These are phyloP conservation scores for Yamadazyma scolyti DNA, from an alignment of 805 yeast genomes.

Conservation along the genomic window DNA sequence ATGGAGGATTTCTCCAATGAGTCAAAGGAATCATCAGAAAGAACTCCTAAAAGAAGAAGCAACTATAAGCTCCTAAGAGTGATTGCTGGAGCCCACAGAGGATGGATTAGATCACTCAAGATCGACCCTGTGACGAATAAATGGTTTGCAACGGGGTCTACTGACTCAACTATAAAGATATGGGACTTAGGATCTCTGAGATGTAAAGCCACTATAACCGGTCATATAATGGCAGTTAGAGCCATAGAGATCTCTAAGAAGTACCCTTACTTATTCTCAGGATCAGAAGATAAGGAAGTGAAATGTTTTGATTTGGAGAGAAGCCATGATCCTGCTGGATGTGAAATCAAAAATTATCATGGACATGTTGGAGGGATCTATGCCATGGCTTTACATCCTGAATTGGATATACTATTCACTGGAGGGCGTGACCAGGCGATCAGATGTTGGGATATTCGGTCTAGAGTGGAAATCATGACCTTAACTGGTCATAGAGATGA, in stretches of 20 bases:
- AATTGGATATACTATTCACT: constrained; percentile 74
- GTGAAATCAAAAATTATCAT: constrained; percentile 75
- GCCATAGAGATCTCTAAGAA: constrained; percentile 67
- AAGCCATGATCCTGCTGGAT: constrained; percentile 53
- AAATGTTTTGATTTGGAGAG: constrained; percentile 96
- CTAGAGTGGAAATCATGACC: constrained; percentile 69
- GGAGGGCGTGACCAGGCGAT: constrained; percentile 89
- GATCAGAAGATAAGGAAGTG: constrained; percentile 89
- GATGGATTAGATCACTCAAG: constrained; percentile 84
- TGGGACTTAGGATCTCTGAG: constrained; percentile 83
- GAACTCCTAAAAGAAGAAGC: too few relatives aligned
- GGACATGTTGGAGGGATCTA: constrained; percentile 93
- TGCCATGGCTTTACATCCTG: constrained; percentile 82
- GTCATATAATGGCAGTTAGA: constrained; percentile 88
- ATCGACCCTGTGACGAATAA: constrained; percentile 78
- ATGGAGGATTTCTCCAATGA: too few relatives aligned
- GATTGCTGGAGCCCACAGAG: constrained; percentile 78
- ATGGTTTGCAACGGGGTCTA: constrained; percentile 91
- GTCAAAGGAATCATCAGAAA: too few relatives aligned
- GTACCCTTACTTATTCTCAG: constrained; percentile 86
- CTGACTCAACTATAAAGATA: constrained; percentile 82
- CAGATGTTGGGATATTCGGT: constrained; percentile 90
- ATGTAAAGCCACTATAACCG: constrained; percentile 74
- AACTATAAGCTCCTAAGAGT: constrained; percentile 45
- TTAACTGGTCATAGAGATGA: constrained; percentile 79